phyloP scores from a whole-genome alignment of 2,329 filamentous ascomycete species.

The Beauveria sp. region DNA sequence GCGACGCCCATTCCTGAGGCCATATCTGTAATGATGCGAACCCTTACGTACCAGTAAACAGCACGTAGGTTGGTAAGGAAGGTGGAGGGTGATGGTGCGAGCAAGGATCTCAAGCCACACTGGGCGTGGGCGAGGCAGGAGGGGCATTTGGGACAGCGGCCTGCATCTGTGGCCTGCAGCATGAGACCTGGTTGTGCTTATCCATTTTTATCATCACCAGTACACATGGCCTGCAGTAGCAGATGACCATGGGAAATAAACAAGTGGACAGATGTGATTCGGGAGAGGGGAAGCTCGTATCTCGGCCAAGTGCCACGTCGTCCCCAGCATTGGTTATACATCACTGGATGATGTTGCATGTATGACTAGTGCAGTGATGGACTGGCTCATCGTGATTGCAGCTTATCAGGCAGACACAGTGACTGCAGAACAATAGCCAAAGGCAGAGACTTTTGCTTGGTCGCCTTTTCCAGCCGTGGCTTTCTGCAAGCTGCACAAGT shows the following conservation, averaged over 20 bases:
- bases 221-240: not conserved
- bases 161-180: conserved; percentile 10
- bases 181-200: conserved; percentile 5
- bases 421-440: not conserved
- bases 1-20: not conserved
- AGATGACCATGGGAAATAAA: conserved; percentile 3
- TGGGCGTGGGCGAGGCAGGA: not conserved
- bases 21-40: not conserved
- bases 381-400: not conserved
- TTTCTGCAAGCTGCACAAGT: conserved; percentile 5
- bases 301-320: not conserved
- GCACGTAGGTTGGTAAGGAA: not conserved
- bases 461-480: conserved; percentile 8
- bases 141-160: not conserved
- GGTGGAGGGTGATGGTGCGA: not conserved
- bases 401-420: not conserved
- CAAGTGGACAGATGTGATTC: not conserved
- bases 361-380: not conserved
- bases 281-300: conserved; percentile 1
- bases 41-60: conserved; percentile 6
- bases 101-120: conserved; percentile 9
- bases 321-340: conserved; percentile 1
- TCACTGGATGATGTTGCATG: not conserved
- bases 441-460: not conserved
- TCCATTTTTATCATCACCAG: not conserved